Percentiles rank a stretch among this genome's conserved stretches.
phyloP scores from a whole-genome alignment of 2,329 filamentous ascomycete genomes.

The Diplocarpon rosae region DNA sequence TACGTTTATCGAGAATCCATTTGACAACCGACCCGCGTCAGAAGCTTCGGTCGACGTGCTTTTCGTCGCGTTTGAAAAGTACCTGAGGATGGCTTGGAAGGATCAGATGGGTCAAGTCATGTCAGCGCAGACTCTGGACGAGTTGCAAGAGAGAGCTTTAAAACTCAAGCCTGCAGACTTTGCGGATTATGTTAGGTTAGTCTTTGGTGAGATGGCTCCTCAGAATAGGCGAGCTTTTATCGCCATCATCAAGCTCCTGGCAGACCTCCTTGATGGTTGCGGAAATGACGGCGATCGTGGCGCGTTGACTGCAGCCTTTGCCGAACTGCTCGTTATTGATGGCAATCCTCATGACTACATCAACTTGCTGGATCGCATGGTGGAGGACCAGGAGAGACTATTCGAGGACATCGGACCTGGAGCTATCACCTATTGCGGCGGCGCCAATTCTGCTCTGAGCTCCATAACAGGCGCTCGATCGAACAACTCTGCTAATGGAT shows the following conservation, averaged over 20 bases:
- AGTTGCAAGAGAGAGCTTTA: slow-evolving; percentile 58
- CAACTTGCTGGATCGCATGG: slow-evolving; percentile 75
- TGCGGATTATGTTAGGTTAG: slow-evolving; percentile 53
- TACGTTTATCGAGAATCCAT: slow-evolving; percentile 70
- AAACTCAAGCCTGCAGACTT: slow-evolving; percentile 63
- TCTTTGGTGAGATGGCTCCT: slow-evolving; percentile 56
- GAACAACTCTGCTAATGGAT: slow-evolving; percentile 41
- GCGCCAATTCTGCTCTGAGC: slow-evolving; percentile 16
- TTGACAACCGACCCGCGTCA: slow-evolving; percentile 61
- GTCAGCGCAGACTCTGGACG: slow-evolving; percentile 56
- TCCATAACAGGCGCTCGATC: slow-evolving; percentile 22
- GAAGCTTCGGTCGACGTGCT: slow-evolving; percentile 75
- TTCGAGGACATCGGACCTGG: slow-evolving; percentile 52
- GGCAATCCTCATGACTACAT: slow-evolving; percentile 74
- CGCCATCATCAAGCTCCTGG: slow-evolving; percentile 72
- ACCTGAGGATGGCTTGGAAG: slow-evolving; percentile 76
- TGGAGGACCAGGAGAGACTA: slow-evolving; percentile 82
- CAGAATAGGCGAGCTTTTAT: slow-evolving; percentile 70
- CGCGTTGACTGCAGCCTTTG: slow-evolving; percentile 77
- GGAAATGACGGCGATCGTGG: slow-evolving; percentile 86
- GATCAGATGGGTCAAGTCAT: slow-evolving; percentile 82
- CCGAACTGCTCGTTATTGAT: slow-evolving; percentile 71
- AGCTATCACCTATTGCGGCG: slow-evolving; percentile 14
- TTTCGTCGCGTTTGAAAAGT: slow-evolving; percentile 90
- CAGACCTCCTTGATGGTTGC: slow-evolving; percentile 79